A percentile compares a stretch with the other conserved stretches of the same genome.
phyloP scores from a whole-genome alignment of 148 eudicot species.

The Cornus kousa region DNA sequence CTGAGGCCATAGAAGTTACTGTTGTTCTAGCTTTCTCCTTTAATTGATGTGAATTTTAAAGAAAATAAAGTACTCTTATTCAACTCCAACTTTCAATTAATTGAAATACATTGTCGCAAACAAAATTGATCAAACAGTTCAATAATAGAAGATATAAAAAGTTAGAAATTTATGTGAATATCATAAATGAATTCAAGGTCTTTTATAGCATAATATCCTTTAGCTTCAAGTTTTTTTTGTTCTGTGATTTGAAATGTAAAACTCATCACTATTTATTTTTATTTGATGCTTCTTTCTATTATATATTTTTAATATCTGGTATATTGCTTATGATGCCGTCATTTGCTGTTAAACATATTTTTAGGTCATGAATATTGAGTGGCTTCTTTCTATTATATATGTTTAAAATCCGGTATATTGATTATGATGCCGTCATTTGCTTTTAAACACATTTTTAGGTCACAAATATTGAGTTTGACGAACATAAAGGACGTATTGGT shows the following conservation, averaged over 20 bases:
- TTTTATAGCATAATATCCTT: too few relatives aligned
- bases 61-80: too few relatives aligned
- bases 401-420: neutral
- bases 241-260: slow-evolving; percentile 4
- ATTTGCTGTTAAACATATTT: slow-evolving; percentile 13
- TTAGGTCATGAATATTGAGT: slow-evolving; percentile 85
- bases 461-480: slow-evolving; percentile 89
- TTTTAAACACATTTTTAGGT: slow-evolving; percentile 40
- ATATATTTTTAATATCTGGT: neutral
- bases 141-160: too few relatives aligned
- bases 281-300: neutral
- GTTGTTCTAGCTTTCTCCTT: too few relatives aligned
- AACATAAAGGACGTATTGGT: slow-evolving; percentile 93
- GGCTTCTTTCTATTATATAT: neutral
- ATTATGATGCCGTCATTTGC: neutral
- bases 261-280: too few relatives aligned
- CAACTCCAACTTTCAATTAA: too few relatives aligned
- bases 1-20: too few relatives aligned
- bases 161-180: too few relatives aligned
- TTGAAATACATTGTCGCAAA: too few relatives aligned
- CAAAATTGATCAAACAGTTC: too few relatives aligned
- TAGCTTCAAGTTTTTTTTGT: neutral
- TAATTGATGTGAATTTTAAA: too few relatives aligned
- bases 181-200: too few relatives aligned
- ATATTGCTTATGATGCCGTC: neutral